Conservation (phyloP, 495 filamentous ascomycete species). For the Aspergillus bertholletiae region DNA sequence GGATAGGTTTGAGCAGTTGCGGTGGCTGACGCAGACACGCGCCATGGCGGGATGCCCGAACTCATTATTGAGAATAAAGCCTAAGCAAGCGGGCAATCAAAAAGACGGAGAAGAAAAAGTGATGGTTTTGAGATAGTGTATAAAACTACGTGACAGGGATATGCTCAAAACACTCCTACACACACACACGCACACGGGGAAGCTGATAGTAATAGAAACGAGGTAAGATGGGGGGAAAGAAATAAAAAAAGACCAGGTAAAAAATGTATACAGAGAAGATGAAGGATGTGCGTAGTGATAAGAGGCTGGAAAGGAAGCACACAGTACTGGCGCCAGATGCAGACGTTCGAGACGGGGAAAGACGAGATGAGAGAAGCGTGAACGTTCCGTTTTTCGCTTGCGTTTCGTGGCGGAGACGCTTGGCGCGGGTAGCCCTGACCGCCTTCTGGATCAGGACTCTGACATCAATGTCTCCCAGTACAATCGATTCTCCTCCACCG, state of each 20-base stretch:
- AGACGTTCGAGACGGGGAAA: background rate
- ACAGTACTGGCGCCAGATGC: conserved; percentile 1
- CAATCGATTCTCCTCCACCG: background rate
- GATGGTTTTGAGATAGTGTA: conserved; percentile 12
- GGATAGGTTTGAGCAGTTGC: conserved; percentile 23
- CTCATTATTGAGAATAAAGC: conserved; percentile 29
- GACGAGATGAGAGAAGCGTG: background rate
- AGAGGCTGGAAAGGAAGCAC: conserved; percentile 1
- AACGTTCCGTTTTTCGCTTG: conserved; percentile 10
- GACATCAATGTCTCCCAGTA: conserved; percentile 5
- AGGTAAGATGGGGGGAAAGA: no score
- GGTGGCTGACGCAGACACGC: conserved; percentile 32
- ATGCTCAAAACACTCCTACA: conserved; percentile 5
- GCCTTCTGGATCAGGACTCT: conserved; percentile 5
- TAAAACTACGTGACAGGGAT: conserved; percentile 16
- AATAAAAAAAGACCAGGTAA: background rate
- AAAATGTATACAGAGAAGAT: background rate
- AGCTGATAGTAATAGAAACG: conserved; percentile 1
- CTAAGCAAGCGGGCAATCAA: conserved; percentile 3
- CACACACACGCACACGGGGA: background rate
- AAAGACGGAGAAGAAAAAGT: conserved; percentile 9
- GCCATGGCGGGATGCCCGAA: conserved; percentile 43
- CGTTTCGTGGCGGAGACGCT: conserved; percentile 12
- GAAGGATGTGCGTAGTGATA: no score
- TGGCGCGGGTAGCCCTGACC: background rate